Conservation (phyloP, 1,284 basidiomycete species). For the Blastosporella zonata region DNA sequence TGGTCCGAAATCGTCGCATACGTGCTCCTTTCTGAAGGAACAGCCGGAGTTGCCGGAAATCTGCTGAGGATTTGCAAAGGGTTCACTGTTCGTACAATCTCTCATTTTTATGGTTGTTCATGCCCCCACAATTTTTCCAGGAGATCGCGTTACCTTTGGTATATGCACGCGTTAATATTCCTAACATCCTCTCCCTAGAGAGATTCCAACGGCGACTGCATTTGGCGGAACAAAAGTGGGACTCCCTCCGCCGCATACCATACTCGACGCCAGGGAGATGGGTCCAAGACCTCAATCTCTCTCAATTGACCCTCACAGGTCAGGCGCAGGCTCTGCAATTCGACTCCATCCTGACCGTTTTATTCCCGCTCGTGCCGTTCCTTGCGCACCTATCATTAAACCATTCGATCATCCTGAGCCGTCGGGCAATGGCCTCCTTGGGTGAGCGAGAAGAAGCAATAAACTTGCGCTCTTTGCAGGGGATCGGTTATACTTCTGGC, state of each 20-base stretch:
- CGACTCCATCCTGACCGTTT: constrained; percentile 56
- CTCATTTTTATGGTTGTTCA: not conserved
- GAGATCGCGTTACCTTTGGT: constrained; percentile 65
- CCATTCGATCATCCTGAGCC: constrained; percentile 58
- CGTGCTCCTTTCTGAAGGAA: constrained; percentile 32
- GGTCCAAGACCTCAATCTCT: constrained; percentile 72
- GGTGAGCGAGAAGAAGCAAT: constrained; percentile 49
- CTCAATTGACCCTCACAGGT: constrained; percentile 43
- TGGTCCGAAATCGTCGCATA: constrained; percentile 64
- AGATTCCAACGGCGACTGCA: constrained; percentile 55
- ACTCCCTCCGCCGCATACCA: constrained; percentile 79
- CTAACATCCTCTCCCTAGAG: constrained; percentile 45
- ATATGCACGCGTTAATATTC: constrained; percentile 56
- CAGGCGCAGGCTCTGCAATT: constrained; percentile 47
- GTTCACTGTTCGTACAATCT: constrained; percentile 57
- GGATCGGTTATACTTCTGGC: constrained; percentile 52
- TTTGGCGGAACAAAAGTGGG: constrained; percentile 74
- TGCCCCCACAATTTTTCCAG: constrained; percentile 36
- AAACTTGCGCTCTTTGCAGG: constrained; percentile 58
- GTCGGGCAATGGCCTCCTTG: constrained; percentile 54
- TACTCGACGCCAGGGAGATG: constrained; percentile 83
- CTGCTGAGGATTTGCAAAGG: constrained; percentile 66
- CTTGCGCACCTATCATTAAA: constrained; percentile 60
- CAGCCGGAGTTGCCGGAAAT: constrained; percentile 27
- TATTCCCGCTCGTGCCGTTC: constrained; percentile 74